Evolutionary conservation across 441 rosid species (phyloP), one percentile per base, ranked within the genome.

Genomic region (Euphorbia celastroides): DNA sequence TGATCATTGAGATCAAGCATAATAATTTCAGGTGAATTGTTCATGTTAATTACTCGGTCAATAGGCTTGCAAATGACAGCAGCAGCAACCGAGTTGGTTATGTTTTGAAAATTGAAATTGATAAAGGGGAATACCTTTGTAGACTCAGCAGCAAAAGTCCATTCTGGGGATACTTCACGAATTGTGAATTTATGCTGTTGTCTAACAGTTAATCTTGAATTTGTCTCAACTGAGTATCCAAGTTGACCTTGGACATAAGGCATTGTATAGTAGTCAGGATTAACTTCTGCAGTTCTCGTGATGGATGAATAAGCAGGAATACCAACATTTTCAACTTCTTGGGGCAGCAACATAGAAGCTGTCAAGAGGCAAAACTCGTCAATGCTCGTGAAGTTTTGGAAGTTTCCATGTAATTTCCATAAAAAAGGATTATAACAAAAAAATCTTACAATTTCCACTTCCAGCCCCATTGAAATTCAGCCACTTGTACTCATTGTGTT

Each of bases 131-230:
- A 60, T 61, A 94, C 99, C 92, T 89, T 92, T 28, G 97, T 88
- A 69, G 85, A 59, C 79, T 92, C 96, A 76, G 77, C 67, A 2
- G 84, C 70, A 73, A 81, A 89, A 61, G 92, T 90, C 97, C 97
- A 88, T 56, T 82, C 87, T n/a, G 97, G 99, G 64, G 89, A 89
- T 80, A 92, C 76, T 74, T 84, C 94, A 42, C 63, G 78, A 59
- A 94, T 88, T 51, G 85, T 86, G 76, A 85, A 89, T 72, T 83
- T 89, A 80, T 85, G 88, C 68, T 60, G 80, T 42, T 77, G 74
- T 65, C 79, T 80, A 75, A 82, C 65, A 32, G 88, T 84, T 75
- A 71, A 70, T 65, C 76, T 80, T 61, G 80, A 71, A 74, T 72
- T 76, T 68, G 68, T 65, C 72, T 78, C 83, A 46, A 73, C 67